phyloP scores from a whole-genome alignment of 306 rosid genomes.

The Abrus pulchellus region DNA sequence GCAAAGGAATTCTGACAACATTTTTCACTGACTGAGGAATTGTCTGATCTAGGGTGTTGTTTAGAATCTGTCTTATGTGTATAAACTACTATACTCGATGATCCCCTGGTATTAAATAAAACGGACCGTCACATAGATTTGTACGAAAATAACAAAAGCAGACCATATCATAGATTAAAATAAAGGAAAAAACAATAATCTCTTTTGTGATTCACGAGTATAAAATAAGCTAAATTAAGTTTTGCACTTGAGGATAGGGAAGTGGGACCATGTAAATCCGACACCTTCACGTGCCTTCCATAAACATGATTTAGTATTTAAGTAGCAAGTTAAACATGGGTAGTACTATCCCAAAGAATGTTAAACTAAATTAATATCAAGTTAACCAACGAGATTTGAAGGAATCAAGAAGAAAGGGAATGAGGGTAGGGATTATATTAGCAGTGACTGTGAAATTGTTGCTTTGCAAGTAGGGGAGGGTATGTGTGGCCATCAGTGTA shows the following conservation, averaged over 20 bases:
- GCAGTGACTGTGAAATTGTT: constrained; percentile 42
- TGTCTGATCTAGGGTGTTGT: constrained; percentile 14
- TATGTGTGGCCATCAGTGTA: constrained; percentile 49
- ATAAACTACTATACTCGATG: constrained; percentile 12
- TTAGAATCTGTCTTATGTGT: constrained; percentile 22
- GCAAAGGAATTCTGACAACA: neutral
- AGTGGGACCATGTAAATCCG: constrained; percentile 51
- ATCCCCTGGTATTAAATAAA: constrained; percentile 35
- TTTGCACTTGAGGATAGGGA: constrained; percentile 29
- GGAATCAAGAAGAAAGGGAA: constrained; percentile 37
- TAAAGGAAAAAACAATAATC: neutral
- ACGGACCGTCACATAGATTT: constrained; percentile 10
- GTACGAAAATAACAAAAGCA: constrained; percentile 16
- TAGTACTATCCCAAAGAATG: constrained; percentile 33
- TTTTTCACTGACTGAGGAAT: constrained; percentile 29
- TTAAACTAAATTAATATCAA: constrained; percentile 23
- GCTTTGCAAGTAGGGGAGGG: constrained; percentile 30
- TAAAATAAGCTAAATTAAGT: constrained; percentile 22
- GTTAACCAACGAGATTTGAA: constrained; percentile 17
- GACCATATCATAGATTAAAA: neutral
- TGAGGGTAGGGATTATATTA: neutral
- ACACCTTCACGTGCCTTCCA: constrained; percentile 67
- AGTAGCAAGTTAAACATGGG: constrained; percentile 49
- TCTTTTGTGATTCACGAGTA: constrained; percentile 20
- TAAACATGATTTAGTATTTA: constrained; percentile 38